Conservation (phyloP, 495 filamentous ascomycete species). For the Daldinia concentrica region DNA sequence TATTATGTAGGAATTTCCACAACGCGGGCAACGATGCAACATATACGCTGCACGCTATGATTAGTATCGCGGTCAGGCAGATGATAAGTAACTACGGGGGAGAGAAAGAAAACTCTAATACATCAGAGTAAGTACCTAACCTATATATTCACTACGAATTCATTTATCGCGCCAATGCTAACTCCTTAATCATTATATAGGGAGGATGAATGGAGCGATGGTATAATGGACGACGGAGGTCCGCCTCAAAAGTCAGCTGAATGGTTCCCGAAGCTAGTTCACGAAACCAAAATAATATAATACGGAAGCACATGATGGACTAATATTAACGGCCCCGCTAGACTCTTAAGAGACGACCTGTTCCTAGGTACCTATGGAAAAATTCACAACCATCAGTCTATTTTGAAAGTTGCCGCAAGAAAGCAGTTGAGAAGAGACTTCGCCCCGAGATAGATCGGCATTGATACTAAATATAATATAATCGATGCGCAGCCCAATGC, state of each 20-base stretch:
- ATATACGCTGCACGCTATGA: conserved; percentile 80
- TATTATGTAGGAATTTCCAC: conserved; percentile 73
- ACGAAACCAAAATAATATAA: no score
- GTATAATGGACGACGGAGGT: conserved; percentile 43
- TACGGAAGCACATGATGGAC: not conserved
- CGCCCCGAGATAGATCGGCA: conserved; percentile 13
- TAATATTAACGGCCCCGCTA: not conserved
- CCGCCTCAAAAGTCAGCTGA: conserved; percentile 25
- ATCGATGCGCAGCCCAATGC: conserved; percentile 21
- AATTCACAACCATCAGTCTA: not conserved
- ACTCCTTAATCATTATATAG: conserved; percentile 8
- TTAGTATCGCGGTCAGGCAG: conserved; percentile 68
- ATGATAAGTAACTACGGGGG: conserved; percentile 12
- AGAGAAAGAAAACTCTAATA: conserved; percentile 1
- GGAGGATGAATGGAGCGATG: conserved; percentile 42
- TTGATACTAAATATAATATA: conserved; percentile 24
- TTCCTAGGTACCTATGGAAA: not conserved
- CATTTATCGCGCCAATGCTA: conserved; percentile 1
- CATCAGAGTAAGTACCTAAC: conserved; percentile 27
- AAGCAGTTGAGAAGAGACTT: conserved; percentile 40
- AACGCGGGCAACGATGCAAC: conserved; percentile 96
- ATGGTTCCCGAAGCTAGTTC: not conserved
- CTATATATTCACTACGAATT: not conserved
- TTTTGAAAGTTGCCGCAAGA: not conserved
- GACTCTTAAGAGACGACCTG: not conserved